Evolutionary conservation across 1,284 basidiomycete genomes (phyloP).

Genomic region (Albatrellus sp.): DNA sequence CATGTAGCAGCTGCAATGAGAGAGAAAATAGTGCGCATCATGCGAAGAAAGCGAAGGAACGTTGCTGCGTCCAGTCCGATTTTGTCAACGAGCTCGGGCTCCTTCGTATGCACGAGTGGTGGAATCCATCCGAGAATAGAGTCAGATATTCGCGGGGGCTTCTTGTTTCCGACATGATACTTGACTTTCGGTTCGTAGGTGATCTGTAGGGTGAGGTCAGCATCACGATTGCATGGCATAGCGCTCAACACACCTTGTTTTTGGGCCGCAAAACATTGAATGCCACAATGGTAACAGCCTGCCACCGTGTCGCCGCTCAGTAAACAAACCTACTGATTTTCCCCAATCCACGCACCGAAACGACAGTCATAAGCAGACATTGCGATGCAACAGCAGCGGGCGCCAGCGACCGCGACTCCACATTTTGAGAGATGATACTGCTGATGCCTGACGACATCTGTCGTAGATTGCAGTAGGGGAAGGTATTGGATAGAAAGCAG

Average conservation of each 20-base stretch:
- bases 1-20: slow-evolving; percentile 57
- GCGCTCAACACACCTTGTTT: slow-evolving; percentile 31
- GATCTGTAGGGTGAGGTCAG: slow-evolving; percentile 27
- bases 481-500: no score
- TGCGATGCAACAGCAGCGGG: slow-evolving; percentile 79
- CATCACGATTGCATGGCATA: background rate
- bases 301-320: background rate
- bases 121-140: slow-evolving; percentile 82
- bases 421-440: slow-evolving; percentile 7
- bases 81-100: slow-evolving; percentile 81
- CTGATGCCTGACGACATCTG: slow-evolving; percentile 9
- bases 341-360: slow-evolving; percentile 19
- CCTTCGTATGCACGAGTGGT: slow-evolving; percentile 75
- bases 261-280: slow-evolving; percentile 59
- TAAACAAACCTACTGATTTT: background rate
- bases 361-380: slow-evolving; percentile 34
- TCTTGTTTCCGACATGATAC: slow-evolving; percentile 74
- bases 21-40: slow-evolving; percentile 74
- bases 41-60: slow-evolving; percentile 85
- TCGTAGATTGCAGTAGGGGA: no score
- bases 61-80: slow-evolving; percentile 89
- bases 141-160: slow-evolving; percentile 71
- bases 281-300: slow-evolving; percentile 38
- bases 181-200: slow-evolving; percentile 85
- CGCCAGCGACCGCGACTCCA: slow-evolving; percentile 35